Evolutionary conservation across 129 eudicot genomes (phyloP), one percentile per base, ranked within the genome.

Genomic region (Saussurea involucrata): DNA sequence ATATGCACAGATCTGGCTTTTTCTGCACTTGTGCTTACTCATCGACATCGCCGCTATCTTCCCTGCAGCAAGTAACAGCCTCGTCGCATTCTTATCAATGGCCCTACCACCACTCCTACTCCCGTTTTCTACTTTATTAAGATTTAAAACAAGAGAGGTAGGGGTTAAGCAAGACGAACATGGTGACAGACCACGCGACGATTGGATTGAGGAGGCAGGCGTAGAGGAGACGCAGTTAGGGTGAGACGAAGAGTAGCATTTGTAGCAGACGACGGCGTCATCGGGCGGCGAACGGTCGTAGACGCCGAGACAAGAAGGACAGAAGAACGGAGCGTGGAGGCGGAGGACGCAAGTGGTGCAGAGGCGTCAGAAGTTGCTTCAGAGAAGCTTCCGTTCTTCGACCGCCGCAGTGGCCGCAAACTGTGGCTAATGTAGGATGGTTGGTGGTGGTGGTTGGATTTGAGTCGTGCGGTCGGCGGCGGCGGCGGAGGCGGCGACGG

Each of bases 311-410:
- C 97, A 92, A 11, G 88, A 78, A 11, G 97, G 96, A 79, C 97
- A 92, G 82, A 92, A 92, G 10, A 81, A 80, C 17, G 84, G 97
- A 4, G 96, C 78, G 85, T 92, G 86, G 79, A 86, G 89, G 28
- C 97, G 96, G 76, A 92, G 97, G 71, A 89, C 93, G 61, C 97
- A 92, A 42, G 88, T 53, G 68, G 93, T 87, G 82, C 97, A 92
- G 42, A 92, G 90, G 1, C 93, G 93, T 6, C 90, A 91, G 81
- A 86, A 89, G 76, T 72, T 71, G 4, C 97, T 90, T 3, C 96
- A 90, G 83, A 92, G 93, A 1, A 89, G 83, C 6, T 76, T 82
- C 29, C 69, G 86, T 67, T 87, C 90, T 18, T 89, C 87, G 22
- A 61, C n/a, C 73, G 66, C 91, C 88, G 82, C 97, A 92, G 57